These are phyloP conservation scores for Alternaria consortialis DNA, from an alignment of 2,329 filamentous ascomycete species.

Conservation along the genomic window DNA sequence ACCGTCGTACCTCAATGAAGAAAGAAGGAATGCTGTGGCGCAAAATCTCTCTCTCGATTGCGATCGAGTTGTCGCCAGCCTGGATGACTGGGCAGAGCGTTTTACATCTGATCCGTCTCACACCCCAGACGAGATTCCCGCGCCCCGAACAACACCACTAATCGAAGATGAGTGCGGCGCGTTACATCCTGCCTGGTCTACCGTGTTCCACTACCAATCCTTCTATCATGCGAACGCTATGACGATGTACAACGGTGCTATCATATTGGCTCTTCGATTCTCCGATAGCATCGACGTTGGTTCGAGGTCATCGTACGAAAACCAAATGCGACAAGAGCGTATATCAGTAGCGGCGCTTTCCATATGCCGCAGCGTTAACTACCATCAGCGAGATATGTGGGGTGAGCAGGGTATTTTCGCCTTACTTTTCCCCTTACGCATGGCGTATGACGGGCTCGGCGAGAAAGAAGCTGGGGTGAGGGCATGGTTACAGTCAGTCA, in stretches of 20 bases:
- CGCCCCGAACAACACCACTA: neutral
- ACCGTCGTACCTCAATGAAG: neutral
- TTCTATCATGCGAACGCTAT: conserved; percentile 2
- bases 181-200: conserved; percentile 1
- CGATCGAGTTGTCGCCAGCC: neutral
- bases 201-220: neutral
- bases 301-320: neutral
- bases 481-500: neutral
- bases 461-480: neutral
- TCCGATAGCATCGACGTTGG: neutral
- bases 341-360: neutral
- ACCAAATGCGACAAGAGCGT: neutral
- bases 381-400: neutral
- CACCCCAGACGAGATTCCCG: neutral
- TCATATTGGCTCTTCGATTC: neutral
- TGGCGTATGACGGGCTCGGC: conserved; percentile 3
- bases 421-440: conserved; percentile 6
- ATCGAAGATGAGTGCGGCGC: neutral
- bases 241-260: conserved; percentile 1
- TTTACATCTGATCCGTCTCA: conserved; percentile 1
- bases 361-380: conserved; percentile 8
- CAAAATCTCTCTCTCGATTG: neutral
- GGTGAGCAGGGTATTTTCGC: conserved; percentile 5
- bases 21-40: neutral
- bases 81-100: neutral